These are phyloP conservation scores for Agaricus sinodeliciosus DNA, from an alignment of 768 basidiomycete genomes.

Conservation along the genomic window DNA sequence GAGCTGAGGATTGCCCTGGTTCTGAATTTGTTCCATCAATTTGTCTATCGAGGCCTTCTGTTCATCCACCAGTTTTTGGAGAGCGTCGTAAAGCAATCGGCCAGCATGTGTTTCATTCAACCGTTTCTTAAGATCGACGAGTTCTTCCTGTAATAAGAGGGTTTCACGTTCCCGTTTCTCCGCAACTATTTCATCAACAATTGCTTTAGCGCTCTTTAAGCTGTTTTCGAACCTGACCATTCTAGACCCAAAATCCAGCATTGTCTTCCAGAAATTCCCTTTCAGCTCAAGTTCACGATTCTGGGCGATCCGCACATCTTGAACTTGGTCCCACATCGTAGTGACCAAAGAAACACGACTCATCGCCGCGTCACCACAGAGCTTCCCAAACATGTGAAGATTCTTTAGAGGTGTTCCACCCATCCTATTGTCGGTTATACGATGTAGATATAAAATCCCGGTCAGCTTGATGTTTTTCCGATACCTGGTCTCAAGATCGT, in stretches of 20 bases:
- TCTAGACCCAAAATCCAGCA: slow-evolving; percentile 10
- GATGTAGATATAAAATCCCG: slow-evolving; percentile 11
- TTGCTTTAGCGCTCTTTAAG: not conserved
- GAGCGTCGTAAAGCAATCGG: not conserved
- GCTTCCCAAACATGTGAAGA: slow-evolving; percentile 43
- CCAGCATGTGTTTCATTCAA: slow-evolving; percentile 5
- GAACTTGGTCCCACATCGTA: slow-evolving; percentile 45
- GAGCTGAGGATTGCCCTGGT: not conserved
- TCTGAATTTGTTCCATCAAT: not conserved
- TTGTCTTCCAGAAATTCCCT: slow-evolving; percentile 13
- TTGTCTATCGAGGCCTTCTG: not conserved
- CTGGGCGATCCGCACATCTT: not conserved
- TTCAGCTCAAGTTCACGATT: slow-evolving; percentile 12
- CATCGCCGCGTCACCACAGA: slow-evolving; percentile 45
- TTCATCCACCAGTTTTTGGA: slow-evolving; percentile 2
- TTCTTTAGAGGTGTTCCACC: slow-evolving; percentile 45
- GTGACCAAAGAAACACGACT: slow-evolving; percentile 47
- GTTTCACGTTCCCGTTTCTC: not conserved
- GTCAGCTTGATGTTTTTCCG: slow-evolving; percentile 14
- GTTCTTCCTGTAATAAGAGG: slow-evolving; percentile 3
- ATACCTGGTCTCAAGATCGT: slow-evolving; percentile 12
- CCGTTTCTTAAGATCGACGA: slow-evolving; percentile 1
- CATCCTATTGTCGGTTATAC: slow-evolving; percentile 25
- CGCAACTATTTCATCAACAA: not conserved
- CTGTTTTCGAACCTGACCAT: not conserved